Conservation (phyloP, 306 rosid genomes). For the Pyrus betulifolia region DNA sequence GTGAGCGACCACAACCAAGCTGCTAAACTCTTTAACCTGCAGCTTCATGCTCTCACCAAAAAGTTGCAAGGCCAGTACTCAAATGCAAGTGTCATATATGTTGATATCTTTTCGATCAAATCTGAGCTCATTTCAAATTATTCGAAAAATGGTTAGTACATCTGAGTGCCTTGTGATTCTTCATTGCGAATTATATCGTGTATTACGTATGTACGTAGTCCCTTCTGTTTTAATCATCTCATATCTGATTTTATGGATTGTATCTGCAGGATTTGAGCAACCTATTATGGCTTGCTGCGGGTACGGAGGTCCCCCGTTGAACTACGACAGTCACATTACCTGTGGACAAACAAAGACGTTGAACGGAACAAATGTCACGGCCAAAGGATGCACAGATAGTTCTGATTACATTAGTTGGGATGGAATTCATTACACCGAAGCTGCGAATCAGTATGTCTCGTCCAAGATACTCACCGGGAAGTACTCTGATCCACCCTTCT, state of each 20-base stretch:
- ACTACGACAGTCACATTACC: slow-evolving; percentile 48
- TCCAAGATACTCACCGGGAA: slow-evolving; percentile 78
- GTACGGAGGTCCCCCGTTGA: slow-evolving; percentile 79
- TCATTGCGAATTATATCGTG: not conserved
- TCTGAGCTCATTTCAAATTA: slow-evolving; percentile 62
- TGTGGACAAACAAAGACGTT: slow-evolving; percentile 67
- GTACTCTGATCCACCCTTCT: slow-evolving; percentile 74
- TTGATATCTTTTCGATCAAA: slow-evolving; percentile 73
- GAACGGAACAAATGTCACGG: slow-evolving; percentile 66
- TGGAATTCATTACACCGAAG: slow-evolving; percentile 87
- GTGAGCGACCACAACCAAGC: slow-evolving; percentile 71
- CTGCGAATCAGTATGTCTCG: slow-evolving; percentile 72
- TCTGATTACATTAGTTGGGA: slow-evolving; percentile 71
- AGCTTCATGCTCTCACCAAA: slow-evolving; percentile 63
- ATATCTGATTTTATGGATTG: not conserved
- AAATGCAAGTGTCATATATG: slow-evolving; percentile 54
- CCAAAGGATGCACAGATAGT: slow-evolving; percentile 57
- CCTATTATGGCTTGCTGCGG: slow-evolving; percentile 92
- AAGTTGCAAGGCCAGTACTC: slow-evolving; percentile 70
- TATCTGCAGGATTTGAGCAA: slow-evolving; percentile 68
- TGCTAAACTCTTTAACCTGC: slow-evolving; percentile 66
- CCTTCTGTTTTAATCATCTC: not conserved
- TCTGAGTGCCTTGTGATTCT: not conserved
- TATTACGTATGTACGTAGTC: too few relatives aligned
- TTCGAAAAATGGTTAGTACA: slow-evolving; percentile 53